Evolutionary conservation across 257 asterid species (phyloP).

Genomic region (Solanum appendiculatum): DNA sequence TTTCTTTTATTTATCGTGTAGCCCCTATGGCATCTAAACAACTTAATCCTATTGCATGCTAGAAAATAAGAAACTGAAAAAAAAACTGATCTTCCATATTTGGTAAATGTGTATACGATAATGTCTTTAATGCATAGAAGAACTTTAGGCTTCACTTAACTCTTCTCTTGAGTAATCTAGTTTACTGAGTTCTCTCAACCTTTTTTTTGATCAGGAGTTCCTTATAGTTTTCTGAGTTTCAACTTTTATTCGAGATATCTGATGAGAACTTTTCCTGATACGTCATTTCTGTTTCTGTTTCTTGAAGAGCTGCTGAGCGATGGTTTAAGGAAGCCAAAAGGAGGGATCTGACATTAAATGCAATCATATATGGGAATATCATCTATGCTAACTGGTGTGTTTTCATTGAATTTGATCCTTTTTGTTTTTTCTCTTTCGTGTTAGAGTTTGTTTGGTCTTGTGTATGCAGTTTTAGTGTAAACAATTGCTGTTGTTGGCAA

Average conservation of each 20-base stretch:
- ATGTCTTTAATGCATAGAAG: not conserved
- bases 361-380: conserved; percentile 81
- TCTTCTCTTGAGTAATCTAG: not conserved
- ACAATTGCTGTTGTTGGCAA: not conserved
- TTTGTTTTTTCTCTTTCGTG: not conserved
- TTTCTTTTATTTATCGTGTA: not conserved
- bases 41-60: not conserved
- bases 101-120: not conserved
- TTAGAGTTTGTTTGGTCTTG: not conserved
- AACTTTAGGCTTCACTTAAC: not conserved
- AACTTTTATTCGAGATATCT: not conserved
- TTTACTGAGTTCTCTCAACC: not conserved
- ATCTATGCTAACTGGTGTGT: conserved; percentile 83
- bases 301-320: conserved; percentile 78
- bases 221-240: not conserved
- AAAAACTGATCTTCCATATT: not conserved
- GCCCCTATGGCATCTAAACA: not conserved
- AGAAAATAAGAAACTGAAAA: not conserved
- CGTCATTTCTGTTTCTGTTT: conserved; percentile 21
- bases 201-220: not conserved
- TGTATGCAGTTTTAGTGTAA: not conserved
- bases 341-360: conserved; percentile 49
- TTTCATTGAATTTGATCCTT: not conserved
- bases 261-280: not conserved
- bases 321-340: conserved; percentile 95